A percentile compares a stretch with the other conserved stretches of the same genome.
phyloP scores from a whole-genome alignment of 176 grass and related monocot species.

The Tuctoria greenei region DNA sequence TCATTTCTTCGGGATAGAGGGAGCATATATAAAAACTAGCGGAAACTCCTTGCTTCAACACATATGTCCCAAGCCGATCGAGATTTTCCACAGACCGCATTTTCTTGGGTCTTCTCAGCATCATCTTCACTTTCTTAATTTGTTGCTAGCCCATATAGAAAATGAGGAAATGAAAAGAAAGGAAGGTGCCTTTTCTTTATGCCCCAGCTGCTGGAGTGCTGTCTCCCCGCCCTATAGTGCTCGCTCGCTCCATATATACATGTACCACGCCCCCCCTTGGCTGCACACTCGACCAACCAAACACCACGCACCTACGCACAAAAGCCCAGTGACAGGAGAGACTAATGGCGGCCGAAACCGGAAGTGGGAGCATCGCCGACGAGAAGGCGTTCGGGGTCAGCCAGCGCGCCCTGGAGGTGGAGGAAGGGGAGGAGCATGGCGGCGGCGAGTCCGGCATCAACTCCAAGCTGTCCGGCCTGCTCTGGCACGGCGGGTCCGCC shows the following conservation, averaged over 20 bases:
- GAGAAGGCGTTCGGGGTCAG: slow-evolving; percentile 67
- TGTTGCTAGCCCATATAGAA: background rate
- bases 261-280: background rate
- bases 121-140: background rate
- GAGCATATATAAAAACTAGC: too few relatives aligned
- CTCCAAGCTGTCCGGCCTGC: slow-evolving; percentile 55
- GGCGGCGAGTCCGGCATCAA: background rate
- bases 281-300: background rate
- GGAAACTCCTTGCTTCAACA: too few relatives aligned
- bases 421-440: background rate
- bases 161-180: slow-evolving; percentile 25
- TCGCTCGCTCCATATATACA: slow-evolving; percentile 40
- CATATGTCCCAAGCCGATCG: too few relatives aligned
- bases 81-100: too few relatives aligned
- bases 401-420: slow-evolving; percentile 40
- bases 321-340: background rate
- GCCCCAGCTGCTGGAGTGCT: slow-evolving; percentile 43
- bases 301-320: background rate
- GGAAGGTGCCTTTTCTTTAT: slow-evolving; percentile 41
- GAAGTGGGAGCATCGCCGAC: slow-evolving; percentile 39
- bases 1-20: too few relatives aligned
- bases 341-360: slow-evolving; percentile 38
- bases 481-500: slow-evolving; percentile 89
- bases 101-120: too few relatives aligned
- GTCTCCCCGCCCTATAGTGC: slow-evolving; percentile 11